phyloP scores from a whole-genome alignment of 352 stramenopile species.

The Globisporangium iwayamae region DNA sequence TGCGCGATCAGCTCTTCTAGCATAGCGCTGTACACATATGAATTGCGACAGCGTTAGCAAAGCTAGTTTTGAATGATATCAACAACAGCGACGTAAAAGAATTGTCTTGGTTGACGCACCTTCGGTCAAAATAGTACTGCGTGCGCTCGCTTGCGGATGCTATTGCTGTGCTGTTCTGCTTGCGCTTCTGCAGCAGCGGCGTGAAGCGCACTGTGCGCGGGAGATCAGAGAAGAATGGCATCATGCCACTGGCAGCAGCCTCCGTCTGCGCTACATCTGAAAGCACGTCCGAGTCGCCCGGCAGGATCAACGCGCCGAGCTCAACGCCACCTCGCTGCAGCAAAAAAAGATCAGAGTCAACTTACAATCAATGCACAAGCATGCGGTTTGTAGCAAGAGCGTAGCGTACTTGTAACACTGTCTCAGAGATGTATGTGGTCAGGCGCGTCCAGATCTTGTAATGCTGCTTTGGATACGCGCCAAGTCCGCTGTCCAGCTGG shows the following conservation, averaged over 20 bases:
- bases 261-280: constrained; percentile 16
- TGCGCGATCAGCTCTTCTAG: constrained; percentile 43
- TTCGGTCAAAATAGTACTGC: constrained; percentile 76
- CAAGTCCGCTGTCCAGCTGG: constrained; percentile 76
- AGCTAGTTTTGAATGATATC: too few species aligned
- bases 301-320: constrained; percentile 60
- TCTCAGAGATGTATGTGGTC: constrained; percentile 59
- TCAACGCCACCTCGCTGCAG: constrained; percentile 65
- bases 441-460: constrained; percentile 65
- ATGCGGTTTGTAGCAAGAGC: not conserved
- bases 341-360: not conserved
- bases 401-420: constrained; percentile 51
- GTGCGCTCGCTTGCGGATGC: constrained; percentile 44
- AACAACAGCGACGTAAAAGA: too few species aligned
- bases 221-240: constrained; percentile 71
- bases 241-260: constrained; percentile 20
- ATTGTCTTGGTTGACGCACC: constrained; percentile 25
- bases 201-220: constrained; percentile 77
- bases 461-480: constrained; percentile 78
- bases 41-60: not conserved
- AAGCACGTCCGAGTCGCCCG: constrained; percentile 56
- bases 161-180: constrained; percentile 26
- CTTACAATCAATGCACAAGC: too few species aligned
- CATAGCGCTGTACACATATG: constrained; percentile 27
- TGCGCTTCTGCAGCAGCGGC: constrained; percentile 35